These are phyloP conservation scores for Solanum corneliomulleri DNA, from an alignment of 257 asterid species.

Conservation along the genomic window DNA sequence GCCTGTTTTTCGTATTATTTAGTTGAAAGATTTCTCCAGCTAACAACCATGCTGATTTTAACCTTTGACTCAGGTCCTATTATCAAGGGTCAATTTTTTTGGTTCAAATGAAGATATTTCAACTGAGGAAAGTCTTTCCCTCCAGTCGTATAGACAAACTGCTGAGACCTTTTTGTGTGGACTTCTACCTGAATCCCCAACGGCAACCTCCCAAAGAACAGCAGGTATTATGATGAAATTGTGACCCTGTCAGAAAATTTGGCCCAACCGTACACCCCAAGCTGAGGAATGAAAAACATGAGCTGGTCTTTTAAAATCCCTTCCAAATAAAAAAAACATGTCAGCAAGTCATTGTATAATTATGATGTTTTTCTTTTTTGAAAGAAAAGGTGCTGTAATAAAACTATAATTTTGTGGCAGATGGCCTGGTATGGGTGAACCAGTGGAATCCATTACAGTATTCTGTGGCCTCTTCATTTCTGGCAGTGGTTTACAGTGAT, in stretches of 20 bases:
- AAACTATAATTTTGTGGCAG: constrained; percentile 11
- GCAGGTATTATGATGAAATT: constrained; percentile 16
- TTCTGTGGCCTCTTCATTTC: constrained; percentile 53
- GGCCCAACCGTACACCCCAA: neutral
- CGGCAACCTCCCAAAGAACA: constrained; percentile 28
- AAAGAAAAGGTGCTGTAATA: neutral
- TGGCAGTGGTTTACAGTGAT: constrained; percentile 51
- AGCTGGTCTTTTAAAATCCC: neutral
- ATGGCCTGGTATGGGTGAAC: constrained; percentile 46
- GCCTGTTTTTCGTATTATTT: neutral
- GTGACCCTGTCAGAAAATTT: neutral
- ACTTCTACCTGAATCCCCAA: constrained; percentile 43
- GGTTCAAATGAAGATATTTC: constrained; percentile 16
- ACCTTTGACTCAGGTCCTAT: constrained; percentile 26
- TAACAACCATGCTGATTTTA: neutral
- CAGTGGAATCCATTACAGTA: constrained; percentile 45
- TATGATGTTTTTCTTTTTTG: neutral
- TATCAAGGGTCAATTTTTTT: constrained; percentile 48
- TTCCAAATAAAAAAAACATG: neutral
- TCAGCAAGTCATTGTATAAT: neutral
- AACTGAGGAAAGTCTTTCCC: constrained; percentile 32
- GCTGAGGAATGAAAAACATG: neutral
- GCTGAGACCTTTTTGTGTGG: constrained; percentile 49
- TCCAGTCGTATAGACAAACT: constrained; percentile 44
- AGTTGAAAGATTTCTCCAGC: neutral